These are phyloP conservation scores for Capronia epimyces DNA, from an alignment of 2,329 filamentous ascomycete genomes.

Conservation along the genomic window DNA sequence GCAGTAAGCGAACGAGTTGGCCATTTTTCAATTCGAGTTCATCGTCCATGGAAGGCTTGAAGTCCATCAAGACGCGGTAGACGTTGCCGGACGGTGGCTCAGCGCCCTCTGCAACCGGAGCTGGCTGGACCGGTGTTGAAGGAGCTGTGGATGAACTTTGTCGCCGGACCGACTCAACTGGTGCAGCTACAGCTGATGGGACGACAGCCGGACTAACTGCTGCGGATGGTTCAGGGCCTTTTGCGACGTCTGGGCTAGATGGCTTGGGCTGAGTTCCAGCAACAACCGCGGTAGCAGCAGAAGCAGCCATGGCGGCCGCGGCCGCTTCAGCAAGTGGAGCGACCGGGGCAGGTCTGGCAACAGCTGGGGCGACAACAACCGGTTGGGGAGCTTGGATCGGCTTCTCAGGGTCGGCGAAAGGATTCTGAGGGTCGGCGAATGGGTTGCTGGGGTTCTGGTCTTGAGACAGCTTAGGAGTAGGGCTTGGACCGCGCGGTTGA, in stretches of 20 bases:
- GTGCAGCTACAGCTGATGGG: constrained; percentile 2
- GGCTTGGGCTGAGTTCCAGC: constrained; percentile 20
- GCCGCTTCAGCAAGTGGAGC: constrained; percentile 39
- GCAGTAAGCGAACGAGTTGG: constrained; percentile 78
- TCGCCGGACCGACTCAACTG: neutral
- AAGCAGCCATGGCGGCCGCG: constrained; percentile 36
- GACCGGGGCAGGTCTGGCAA: constrained; percentile 38
- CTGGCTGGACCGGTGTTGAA: constrained; percentile 54
- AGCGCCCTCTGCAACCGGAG: constrained; percentile 39
- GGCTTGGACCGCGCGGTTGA: constrained; percentile 19
- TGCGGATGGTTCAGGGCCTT: constrained; percentile 8
- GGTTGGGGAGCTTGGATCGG: constrained; percentile 23
- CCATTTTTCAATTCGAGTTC: constrained; percentile 78
- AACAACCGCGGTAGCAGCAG: constrained; percentile 35
- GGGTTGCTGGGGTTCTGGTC: constrained; percentile 25
- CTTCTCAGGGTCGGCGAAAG: constrained; percentile 22
- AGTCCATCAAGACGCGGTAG: constrained; percentile 90
- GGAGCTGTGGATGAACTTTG: constrained; percentile 41
- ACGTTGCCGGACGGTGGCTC: constrained; percentile 58
- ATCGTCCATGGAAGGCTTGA: constrained; percentile 85
- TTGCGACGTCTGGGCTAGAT: constrained; percentile 11
- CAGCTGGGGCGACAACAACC: constrained; percentile 30
- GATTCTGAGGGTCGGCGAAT: constrained; percentile 28
- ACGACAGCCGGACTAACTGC: constrained; percentile 24
- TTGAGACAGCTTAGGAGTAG: constrained; percentile 7